Evolutionary conservation across 1,284 basidiomycete genomes (phyloP).

Genomic region (Ceratobasidium theobromae): DNA sequence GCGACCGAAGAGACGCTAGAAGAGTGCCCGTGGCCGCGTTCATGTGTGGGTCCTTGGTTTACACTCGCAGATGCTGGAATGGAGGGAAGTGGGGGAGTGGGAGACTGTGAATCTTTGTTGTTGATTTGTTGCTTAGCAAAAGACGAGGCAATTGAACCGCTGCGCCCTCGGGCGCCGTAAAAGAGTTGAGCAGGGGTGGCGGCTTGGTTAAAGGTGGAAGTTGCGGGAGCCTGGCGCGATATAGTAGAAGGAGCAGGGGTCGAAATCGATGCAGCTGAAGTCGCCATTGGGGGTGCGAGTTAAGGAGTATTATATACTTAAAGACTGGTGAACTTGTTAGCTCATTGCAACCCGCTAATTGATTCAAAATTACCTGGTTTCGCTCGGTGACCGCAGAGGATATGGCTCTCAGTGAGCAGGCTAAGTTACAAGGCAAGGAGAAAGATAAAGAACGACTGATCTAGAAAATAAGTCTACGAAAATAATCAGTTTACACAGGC

Average conservation of each 20-base stretch:
- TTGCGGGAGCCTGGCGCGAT: neutral
- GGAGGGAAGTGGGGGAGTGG: constrained; percentile 5
- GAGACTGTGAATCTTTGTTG: neutral
- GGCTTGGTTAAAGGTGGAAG: neutral
- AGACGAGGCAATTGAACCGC: constrained; percentile 26
- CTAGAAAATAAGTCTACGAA: neutral
- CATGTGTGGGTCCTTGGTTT: neutral
- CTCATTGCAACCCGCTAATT: neutral
- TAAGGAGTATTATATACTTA: neutral
- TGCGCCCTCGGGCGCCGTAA: constrained; percentile 22
- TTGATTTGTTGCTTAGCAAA: constrained; percentile 25
- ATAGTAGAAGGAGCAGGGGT: constrained; percentile 6
- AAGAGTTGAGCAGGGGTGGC: constrained; percentile 21
- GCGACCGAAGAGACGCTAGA: constrained; percentile 10
- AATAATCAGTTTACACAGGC: neutral
- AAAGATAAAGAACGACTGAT: neutral
- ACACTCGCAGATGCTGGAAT: neutral
- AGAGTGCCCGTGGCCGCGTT: neutral
- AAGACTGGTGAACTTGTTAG: neutral
- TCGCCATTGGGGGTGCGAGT: neutral
- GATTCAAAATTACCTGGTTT: constrained; percentile 6
- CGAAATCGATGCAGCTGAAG: neutral
- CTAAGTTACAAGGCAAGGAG: constrained; percentile 3
- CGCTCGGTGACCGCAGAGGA: too few species aligned
- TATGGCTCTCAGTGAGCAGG: neutral